These are phyloP conservation scores for Trypanosoma melophagium DNA, from an alignment of 208 protist genomes.

Conservation along the genomic window DNA sequence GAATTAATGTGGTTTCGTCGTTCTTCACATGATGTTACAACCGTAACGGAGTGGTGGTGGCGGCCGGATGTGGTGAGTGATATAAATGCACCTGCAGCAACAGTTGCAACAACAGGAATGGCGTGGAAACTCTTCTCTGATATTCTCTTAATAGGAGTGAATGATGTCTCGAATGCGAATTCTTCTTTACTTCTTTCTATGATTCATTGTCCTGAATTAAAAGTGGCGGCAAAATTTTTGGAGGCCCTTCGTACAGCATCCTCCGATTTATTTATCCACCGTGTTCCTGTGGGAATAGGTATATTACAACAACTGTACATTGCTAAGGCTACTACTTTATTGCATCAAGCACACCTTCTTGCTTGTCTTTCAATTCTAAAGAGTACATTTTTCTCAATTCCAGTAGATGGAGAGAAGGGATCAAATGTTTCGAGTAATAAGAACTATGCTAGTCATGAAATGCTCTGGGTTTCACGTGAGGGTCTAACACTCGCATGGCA, in stretches of 20 bases:
- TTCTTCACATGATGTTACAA: neutral
- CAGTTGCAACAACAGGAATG: neutral
- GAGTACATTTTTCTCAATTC: neutral
- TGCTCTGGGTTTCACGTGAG: constrained; percentile 24
- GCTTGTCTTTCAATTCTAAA: constrained; percentile 12
- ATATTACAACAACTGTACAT: constrained; percentile 12
- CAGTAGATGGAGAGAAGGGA: neutral
- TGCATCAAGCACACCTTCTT: constrained; percentile 20
- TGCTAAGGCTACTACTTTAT: constrained; percentile 1
- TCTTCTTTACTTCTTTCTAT: no score
- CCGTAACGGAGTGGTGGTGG: constrained; percentile 29
- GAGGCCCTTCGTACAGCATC: neutral
- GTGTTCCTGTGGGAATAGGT: constrained; percentile 9
- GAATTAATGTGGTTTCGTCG: constrained; percentile 3
- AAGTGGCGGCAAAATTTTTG: constrained; percentile 13
- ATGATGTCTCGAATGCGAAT: neutral
- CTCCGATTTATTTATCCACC: constrained; percentile 9
- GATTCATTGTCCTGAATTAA: neutral
- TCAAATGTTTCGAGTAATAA: neutral
- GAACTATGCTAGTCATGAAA: neutral
- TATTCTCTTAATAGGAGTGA: neutral
- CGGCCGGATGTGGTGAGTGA: constrained; percentile 14
- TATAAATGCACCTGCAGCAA: neutral
- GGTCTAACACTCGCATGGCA: constrained; percentile 1
- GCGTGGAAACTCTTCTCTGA: neutral